Evolutionary conservation across 345 rosid species (phyloP), one percentile per base, ranked within the genome.

Genomic region (Syzygium oleosum): DNA sequence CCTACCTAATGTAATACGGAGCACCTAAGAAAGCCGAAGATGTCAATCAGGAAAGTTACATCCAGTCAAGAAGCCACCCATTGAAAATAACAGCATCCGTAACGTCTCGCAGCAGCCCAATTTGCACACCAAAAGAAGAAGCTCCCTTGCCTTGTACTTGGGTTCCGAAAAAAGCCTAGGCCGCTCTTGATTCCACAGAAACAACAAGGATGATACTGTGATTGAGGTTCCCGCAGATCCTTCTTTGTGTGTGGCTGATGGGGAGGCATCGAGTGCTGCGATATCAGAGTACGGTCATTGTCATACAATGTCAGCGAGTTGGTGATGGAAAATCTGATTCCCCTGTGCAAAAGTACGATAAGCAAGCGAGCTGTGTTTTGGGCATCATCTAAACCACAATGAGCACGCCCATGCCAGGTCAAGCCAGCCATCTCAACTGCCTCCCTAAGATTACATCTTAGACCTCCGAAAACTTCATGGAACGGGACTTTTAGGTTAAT

Each of bases 351-450:
- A 63, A 92, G 91, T 46, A 84, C 56, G 38, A 90, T 87, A 17
- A 92, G 92, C 21, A 92, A 91, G 27, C 91, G 89, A 41, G 94
- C 94, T 54, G 94, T 92, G 68, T 91, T 92, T 86, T 91, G 90
- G 5, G 94, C 94, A 87, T 92, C 94, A 84, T 92, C 91, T 84
- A 91, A 85, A 34, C 94, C 94, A 73, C 92, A 91, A 78, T 91
- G 94, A 84, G 94, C 91, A 61, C 92, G 92, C 34, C 94, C 94
- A 31, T 91, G 91, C 94, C 94, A 92, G 56, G 90, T 88, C 63
- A 92, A 88, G 84, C 94, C 92, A 29, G 92, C 88, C 92, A 88
- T 87, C 88, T 90, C 88, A 59, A 92, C 94, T 15, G 94, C 94
- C 88, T 91, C 92, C 91, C 90, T 91, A 77, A 92, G 78, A 85